Evolutionary conservation across 2,329 filamentous ascomycete species (phyloP).

Genomic region (Simplicillium sp.): DNA sequence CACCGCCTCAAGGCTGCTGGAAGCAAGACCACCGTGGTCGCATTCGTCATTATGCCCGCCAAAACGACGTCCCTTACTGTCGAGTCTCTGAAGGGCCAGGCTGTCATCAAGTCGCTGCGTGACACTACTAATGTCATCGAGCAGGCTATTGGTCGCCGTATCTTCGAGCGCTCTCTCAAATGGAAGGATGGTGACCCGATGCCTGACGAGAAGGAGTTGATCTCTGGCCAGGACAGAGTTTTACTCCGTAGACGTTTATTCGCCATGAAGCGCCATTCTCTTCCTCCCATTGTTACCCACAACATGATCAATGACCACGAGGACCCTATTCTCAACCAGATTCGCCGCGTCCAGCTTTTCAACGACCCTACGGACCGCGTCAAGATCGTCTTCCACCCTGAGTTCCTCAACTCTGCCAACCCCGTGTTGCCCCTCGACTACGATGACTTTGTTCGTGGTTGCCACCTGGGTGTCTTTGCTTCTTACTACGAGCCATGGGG

Average conservation of each 20-base stretch:
- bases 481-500: constrained; percentile 99
- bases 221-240: constrained; percentile 85
- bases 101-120: constrained; percentile 89
- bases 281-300: constrained; percentile 95
- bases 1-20: constrained; percentile 78
- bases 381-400: constrained; percentile 96
- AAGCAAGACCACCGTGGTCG: constrained; percentile 89
- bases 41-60: constrained; percentile 97
- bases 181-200: constrained; percentile 93
- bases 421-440: constrained; percentile 94
- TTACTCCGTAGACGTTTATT: constrained; percentile 85
- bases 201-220: constrained; percentile 93
- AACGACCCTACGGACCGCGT: constrained; percentile 92
- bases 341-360: constrained; percentile 92
- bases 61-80: constrained; percentile 93
- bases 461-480: constrained; percentile 88
- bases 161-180: constrained; percentile 87
- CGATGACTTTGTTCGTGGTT: constrained; percentile 96
- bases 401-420: constrained; percentile 93
- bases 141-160: constrained; percentile 80
- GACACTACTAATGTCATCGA: constrained; percentile 93
- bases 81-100: constrained; percentile 91
- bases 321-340: constrained; percentile 91
- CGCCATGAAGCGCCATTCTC: constrained; percentile 85
- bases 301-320: constrained; percentile 95